These are phyloP conservation scores for Sarcocystis neurona DNA, from an alignment of 169 alveolate genomes.

Conservation along the genomic window DNA sequence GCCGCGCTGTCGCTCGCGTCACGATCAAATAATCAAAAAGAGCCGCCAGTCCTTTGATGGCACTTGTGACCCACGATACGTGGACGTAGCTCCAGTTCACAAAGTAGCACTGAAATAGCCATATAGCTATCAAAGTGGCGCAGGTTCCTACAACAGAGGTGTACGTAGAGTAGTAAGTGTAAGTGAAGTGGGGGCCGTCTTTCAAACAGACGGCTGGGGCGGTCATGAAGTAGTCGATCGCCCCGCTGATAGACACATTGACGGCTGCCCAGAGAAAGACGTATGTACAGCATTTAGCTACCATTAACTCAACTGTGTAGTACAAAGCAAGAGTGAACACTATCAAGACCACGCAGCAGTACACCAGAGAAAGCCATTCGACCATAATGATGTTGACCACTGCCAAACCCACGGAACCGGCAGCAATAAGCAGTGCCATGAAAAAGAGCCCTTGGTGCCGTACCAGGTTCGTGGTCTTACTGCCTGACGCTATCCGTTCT, in stretches of 20 bases:
- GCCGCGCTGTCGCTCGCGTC: conserved; percentile 29
- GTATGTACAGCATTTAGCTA: conserved; percentile 30
- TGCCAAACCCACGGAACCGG: conserved; percentile 9
- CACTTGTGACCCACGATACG: conserved; percentile 40
- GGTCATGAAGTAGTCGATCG: conserved; percentile 44
- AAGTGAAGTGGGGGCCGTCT: conserved; percentile 62
- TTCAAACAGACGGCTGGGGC: conserved; percentile 56
- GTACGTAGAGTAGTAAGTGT: conserved; percentile 58
- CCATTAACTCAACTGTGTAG: background rate
- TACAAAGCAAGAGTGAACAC: background rate
- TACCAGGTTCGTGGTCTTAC: background rate
- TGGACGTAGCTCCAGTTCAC: conserved; percentile 42
- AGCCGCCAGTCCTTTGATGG: conserved; percentile 48
- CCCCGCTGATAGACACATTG: conserved; percentile 49
- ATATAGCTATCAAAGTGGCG: conserved; percentile 14
- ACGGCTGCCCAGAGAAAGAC: background rate
- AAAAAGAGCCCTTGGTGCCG: conserved; percentile 4
- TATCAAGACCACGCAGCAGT: background rate
- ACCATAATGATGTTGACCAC: background rate
- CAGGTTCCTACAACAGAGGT: conserved; percentile 39
- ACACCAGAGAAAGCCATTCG: background rate
- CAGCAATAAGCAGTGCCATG: conserved; percentile 27
- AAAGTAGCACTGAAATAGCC: conserved; percentile 27
- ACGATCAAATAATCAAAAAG: conserved; percentile 48
- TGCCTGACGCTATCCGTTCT: background rate